Evolutionary conservation across 768 basidiomycete genomes (phyloP).

Genomic region (Clathrus columnatus): DNA sequence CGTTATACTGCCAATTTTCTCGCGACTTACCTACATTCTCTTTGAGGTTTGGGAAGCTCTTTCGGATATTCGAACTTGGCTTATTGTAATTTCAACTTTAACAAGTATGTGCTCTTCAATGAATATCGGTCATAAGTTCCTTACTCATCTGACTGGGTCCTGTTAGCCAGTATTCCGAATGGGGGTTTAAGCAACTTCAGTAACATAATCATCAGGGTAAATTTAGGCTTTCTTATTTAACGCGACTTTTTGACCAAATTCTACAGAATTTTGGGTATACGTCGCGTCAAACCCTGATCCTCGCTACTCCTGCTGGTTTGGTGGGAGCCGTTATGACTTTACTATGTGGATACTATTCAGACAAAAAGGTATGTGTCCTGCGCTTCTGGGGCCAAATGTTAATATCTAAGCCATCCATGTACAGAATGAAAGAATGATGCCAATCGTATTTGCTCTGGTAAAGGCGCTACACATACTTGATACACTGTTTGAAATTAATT

Average conservation of each 20-base stretch:
- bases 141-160: background rate
- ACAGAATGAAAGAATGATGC: slow-evolving; percentile 51
- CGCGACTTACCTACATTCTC: background rate
- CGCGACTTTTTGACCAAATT: background rate
- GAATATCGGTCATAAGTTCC: slow-evolving; percentile 7
- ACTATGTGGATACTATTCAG: slow-evolving; percentile 56
- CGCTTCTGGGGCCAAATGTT: background rate
- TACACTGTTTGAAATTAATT: no score
- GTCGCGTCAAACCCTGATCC: slow-evolving; percentile 53
- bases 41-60: slow-evolving; percentile 36
- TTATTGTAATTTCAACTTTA: slow-evolving; percentile 50
- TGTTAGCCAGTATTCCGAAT: slow-evolving; percentile 54
- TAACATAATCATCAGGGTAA: slow-evolving; percentile 48
- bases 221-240: background rate
- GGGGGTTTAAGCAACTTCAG: slow-evolving; percentile 57
- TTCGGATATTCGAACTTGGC: slow-evolving; percentile 50
- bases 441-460: slow-evolving; percentile 44
- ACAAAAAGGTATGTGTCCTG: slow-evolving; percentile 38
- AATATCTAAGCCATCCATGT: background rate
- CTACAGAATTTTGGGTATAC: slow-evolving; percentile 47
- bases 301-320: slow-evolving; percentile 48
- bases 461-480: no score
- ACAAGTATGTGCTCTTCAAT: slow-evolving; percentile 35
- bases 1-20: background rate
- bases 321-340: slow-evolving; percentile 41